Base-by-base conservation (phyloP, 805 yeast species). In the Yamadazyma takamatsuzukensis region DNA sequence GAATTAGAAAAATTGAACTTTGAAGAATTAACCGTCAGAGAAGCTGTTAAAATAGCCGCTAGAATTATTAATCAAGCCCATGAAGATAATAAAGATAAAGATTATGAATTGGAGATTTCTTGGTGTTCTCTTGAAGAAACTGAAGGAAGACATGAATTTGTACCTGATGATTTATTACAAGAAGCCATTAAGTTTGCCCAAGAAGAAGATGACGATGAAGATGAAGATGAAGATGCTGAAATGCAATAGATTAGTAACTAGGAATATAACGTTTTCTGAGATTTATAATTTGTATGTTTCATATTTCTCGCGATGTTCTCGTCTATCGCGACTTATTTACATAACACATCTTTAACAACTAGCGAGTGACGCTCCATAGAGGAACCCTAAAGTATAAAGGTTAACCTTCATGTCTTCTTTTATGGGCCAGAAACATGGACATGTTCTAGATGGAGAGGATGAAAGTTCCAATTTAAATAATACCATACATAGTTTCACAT, bases 1-100 rank as follows among this genome's bases (percentile, higher is more conserved):
- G 98, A 93, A 63, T 74, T 93, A 47, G 99, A 93, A 61, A 93
- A 93, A 60, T 69, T 93, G 56, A 82, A 86, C 45, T 68, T 79
- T 40, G 80, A 78, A 33, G 75, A 72, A 43, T 64, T 94, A 45
- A 65, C 80, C 6, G 84, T 80, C 4, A 74, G 63, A 46, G 95
- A 89, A 14, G 98, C 96, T 4, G 83, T 93, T 23, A 88, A 84
- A 49, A 83, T 84, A 53, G 97, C 97, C 19, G 97, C 97, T 4
- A 83, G 82, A 59, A 88, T 93, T 54, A 83, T 93, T 51, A 83
- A 87, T 53, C 69, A 82, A 43, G 97, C 97, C 1, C 98, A 94
- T 54, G 99, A 93, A 64, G 98, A 93, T 54, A 87, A 88, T 61
- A 93, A 90, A 61, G 98, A 93, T 57, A 93, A 90, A 61, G 97